These are phyloP conservation scores for Eragrostis nindensis DNA, from an alignment of 176 grass and related monocot species.

Conservation along the genomic window DNA sequence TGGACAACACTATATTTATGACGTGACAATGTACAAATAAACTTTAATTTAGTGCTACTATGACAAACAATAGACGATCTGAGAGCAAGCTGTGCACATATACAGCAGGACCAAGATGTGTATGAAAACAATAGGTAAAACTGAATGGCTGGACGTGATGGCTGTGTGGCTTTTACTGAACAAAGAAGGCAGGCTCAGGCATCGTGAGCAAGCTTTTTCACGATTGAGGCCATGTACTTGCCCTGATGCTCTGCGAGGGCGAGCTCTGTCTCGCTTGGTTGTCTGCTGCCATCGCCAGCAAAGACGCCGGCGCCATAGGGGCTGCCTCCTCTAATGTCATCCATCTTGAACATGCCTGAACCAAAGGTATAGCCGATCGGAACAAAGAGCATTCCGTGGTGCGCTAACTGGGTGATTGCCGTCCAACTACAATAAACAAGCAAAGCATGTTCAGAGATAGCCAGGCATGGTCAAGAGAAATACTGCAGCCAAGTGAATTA, in stretches of 20 bases:
- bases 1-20: constrained; percentile 46
- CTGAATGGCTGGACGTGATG: constrained; percentile 32
- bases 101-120: constrained; percentile 26
- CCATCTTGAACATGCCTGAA: constrained; percentile 78
- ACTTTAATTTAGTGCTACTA: constrained; percentile 22
- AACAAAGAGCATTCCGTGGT: constrained; percentile 89
- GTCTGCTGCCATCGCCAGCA: constrained; percentile 78
- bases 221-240: constrained; percentile 83
- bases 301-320: constrained; percentile 83
- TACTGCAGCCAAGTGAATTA: too few species aligned
- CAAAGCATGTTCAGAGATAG: constrained; percentile 22
- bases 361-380: constrained; percentile 90
- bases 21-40: constrained; percentile 49
- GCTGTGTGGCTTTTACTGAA: constrained; percentile 40
- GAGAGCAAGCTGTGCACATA: constrained; percentile 51
- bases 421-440: constrained; percentile 68
- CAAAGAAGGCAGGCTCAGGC: constrained; percentile 30
- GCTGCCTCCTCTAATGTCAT: constrained; percentile 79
- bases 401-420: constrained; percentile 82
- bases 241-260: constrained; percentile 85
- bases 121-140: constrained; percentile 41
- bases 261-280: constrained; percentile 70
- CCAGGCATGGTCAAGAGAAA: too few species aligned
- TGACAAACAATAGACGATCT: constrained; percentile 34
- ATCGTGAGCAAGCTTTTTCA: constrained; percentile 62